Conservation (phyloP, 2,329 filamentous ascomycete genomes). For the Magnaporthiopsis poae region DNA sequence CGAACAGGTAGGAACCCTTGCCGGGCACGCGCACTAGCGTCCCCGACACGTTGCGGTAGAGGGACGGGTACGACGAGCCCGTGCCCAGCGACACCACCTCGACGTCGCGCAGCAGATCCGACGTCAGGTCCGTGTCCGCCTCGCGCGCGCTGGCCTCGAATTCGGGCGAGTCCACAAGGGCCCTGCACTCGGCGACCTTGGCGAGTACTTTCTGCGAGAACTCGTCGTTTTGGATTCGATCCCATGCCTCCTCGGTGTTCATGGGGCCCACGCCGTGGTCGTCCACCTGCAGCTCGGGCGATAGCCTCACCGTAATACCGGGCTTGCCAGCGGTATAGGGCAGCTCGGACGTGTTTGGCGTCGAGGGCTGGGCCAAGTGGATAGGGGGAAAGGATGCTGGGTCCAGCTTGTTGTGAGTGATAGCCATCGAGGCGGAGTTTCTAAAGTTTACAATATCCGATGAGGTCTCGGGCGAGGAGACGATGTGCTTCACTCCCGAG, state of each 20-base stretch:
- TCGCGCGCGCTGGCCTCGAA: slow-evolving; percentile 41
- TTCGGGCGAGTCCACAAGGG: slow-evolving; percentile 38
- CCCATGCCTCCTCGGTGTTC: slow-evolving; percentile 32
- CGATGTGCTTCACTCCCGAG: slow-evolving; percentile 56
- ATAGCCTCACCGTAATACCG: slow-evolving; percentile 36
- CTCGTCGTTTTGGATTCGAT: not conserved
- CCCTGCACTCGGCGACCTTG: slow-evolving; percentile 32
- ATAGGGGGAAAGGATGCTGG: slow-evolving; percentile 52
- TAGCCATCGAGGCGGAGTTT: slow-evolving; percentile 55
- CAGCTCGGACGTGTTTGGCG: slow-evolving; percentile 22
- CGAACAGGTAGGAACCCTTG: slow-evolving; percentile 79
- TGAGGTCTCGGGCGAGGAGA: slow-evolving; percentile 65
- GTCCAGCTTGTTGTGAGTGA: slow-evolving; percentile 64
- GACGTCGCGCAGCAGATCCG: slow-evolving; percentile 28
- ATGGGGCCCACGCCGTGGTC: slow-evolving; percentile 40
- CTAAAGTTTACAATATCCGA: slow-evolving; percentile 66
- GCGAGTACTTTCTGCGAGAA: slow-evolving; percentile 23
- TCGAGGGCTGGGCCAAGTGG: not conserved
- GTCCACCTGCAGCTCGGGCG: slow-evolving; percentile 36
- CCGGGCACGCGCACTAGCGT: slow-evolving; percentile 77
- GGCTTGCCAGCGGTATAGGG: slow-evolving; percentile 36
- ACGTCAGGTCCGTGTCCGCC: slow-evolving; percentile 27
- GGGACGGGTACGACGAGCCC: slow-evolving; percentile 79
- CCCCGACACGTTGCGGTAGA: slow-evolving; percentile 88
- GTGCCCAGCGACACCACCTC: slow-evolving; percentile 85